A percentile compares a stretch with the other conserved stretches of the same genome.
phyloP scores from a whole-genome alignment of 1,284 basidiomycete genomes.

The Apiotrichum domesticum region DNA sequence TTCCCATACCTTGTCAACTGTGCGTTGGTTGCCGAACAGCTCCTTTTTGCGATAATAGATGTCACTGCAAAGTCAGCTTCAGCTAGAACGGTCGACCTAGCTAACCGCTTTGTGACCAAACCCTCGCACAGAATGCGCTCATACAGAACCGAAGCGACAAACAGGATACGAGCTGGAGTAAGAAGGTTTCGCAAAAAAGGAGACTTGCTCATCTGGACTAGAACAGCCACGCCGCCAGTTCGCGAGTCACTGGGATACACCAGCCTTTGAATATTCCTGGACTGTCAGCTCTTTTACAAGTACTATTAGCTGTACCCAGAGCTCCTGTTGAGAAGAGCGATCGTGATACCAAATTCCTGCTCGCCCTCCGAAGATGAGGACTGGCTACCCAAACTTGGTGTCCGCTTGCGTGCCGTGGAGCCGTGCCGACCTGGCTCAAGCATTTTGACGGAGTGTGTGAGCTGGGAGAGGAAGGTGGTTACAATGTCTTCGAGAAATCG shows the following conservation, averaged over 20 bases:
- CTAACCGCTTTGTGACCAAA: slow-evolving; percentile 33
- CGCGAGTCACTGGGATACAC: slow-evolving; percentile 29
- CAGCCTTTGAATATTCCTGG: slow-evolving; percentile 24
- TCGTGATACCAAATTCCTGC: slow-evolving; percentile 1
- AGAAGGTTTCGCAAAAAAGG: neutral
- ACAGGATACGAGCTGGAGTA: slow-evolving; percentile 27
- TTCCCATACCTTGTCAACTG: slow-evolving; percentile 61
- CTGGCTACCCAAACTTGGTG: too few species aligned
- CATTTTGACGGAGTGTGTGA: neutral
- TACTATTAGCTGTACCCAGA: slow-evolving; percentile 14
- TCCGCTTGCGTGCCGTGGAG: too few species aligned
- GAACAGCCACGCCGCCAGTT: slow-evolving; percentile 1
- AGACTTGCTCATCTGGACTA: slow-evolving; percentile 21
- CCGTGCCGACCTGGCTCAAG: neutral
- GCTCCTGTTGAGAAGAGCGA: slow-evolving; percentile 10
- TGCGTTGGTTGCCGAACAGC: slow-evolving; percentile 66
- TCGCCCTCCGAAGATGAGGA: too few species aligned
- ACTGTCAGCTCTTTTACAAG: neutral
- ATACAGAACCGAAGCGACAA: slow-evolving; percentile 28
- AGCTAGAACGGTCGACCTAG: neutral
- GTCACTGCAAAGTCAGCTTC: slow-evolving; percentile 54
- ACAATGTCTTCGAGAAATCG: slow-evolving; percentile 13
- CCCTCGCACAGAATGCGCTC: slow-evolving; percentile 28
- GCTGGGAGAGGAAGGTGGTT: slow-evolving; percentile 7
- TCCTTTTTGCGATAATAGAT: slow-evolving; percentile 76